Conservation (phyloP, 1,139 yeast genomes). For the Sugiyamaella novakii region DNA sequence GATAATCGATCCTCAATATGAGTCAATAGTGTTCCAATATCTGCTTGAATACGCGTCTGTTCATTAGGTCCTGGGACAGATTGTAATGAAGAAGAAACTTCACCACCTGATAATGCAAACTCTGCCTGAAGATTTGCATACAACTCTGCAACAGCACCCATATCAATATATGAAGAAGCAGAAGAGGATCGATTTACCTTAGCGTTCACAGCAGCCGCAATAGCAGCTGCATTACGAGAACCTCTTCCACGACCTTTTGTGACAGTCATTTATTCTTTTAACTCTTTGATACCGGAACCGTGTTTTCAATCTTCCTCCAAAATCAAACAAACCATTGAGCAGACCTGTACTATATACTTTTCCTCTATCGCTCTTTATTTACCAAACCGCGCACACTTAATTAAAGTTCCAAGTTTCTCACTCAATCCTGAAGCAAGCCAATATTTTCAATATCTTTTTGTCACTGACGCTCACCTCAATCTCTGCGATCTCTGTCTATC, state of each 20-base stretch:
- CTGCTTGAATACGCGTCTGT: slow-evolving; percentile 20
- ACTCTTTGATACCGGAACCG: neutral
- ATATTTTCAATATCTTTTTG: no score
- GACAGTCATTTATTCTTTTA: slow-evolving; percentile 6
- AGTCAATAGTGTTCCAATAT: slow-evolving; percentile 13
- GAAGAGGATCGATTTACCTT: slow-evolving; percentile 8
- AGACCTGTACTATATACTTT: neutral
- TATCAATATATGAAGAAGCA: slow-evolving; percentile 11
- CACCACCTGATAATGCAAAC: slow-evolving; percentile 17
- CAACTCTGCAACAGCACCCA: slow-evolving; percentile 12
- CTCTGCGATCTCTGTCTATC: neutral
- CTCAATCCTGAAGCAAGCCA: neutral
- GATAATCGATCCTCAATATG: slow-evolving; percentile 17
- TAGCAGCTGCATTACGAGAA: slow-evolving; percentile 10
- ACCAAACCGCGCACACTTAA: neutral
- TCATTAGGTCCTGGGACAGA: slow-evolving; percentile 19
- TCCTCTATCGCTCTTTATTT: neutral
- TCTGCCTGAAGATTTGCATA: slow-evolving; percentile 18
- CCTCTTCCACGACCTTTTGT: slow-evolving; percentile 18
- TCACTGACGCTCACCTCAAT: no score
- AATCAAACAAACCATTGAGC: neutral
- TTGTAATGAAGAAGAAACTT: slow-evolving; percentile 16
- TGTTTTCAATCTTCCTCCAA: no score
- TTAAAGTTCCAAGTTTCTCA: no score
- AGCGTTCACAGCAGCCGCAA: slow-evolving; percentile 9